Percentiles rank a stretch among this genome's conserved stretches.
Conservation (phyloP, 75 land plant species). For the Picea glauca region DNA sequence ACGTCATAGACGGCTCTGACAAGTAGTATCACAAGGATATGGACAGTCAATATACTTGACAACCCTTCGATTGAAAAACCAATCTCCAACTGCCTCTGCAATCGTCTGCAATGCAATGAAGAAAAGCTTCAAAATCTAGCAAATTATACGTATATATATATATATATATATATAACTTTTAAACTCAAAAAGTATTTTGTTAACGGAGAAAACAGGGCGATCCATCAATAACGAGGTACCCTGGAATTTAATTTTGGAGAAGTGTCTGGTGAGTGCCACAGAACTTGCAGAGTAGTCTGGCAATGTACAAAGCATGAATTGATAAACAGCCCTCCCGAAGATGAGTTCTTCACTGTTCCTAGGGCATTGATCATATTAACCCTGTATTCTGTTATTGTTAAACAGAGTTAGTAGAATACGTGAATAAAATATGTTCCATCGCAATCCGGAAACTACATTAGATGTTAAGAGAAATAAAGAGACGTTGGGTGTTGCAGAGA, state of each 20-base stretch:
- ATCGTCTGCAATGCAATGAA: no score
- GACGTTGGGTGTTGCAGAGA: neutral
- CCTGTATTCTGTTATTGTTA: neutral
- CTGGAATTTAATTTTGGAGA: conserved; percentile 20
- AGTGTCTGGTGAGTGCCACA: conserved; percentile 25
- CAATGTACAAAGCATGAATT: conserved; percentile 61
- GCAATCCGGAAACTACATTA: neutral
- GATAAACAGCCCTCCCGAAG: conserved; percentile 41
- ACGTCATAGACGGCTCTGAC: no score
- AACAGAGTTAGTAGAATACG: no score
- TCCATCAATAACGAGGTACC: neutral
- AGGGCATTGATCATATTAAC: conserved; percentile 28
- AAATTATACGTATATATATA: no score
- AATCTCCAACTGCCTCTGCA: no score
- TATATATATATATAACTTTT: no score
- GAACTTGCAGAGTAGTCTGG: conserved; percentile 38
- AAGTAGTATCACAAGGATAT: no score
- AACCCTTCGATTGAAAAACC: conserved; percentile 29
- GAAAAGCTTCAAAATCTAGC: no score
- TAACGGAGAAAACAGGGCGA: no score
- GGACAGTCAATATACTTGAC: no score
- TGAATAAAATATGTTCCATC: neutral
- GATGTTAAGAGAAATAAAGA: neutral
- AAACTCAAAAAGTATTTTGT: no score
- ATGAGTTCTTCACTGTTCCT: neutral